Base-by-base conservation (phyloP, 306 rosid genomes). In the Sindora glabra region DNA sequence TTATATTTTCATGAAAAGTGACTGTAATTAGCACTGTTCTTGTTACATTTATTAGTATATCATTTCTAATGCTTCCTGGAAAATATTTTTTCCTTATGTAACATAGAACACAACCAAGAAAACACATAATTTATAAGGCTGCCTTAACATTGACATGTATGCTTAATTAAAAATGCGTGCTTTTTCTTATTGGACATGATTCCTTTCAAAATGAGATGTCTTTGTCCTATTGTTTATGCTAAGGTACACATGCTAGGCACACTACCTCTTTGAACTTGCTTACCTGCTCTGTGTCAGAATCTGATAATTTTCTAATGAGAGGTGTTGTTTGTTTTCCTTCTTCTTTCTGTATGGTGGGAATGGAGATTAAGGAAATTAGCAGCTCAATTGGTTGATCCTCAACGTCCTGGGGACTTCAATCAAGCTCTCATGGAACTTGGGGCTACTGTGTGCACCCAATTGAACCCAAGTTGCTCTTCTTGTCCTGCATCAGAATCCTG, bases 341-440 rank as follows among this genome's bases (percentile, higher is more conserved):
- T 19, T 38, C 21, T 18, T 77, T 36, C 25, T 1, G 46, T 65
- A 29, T 24, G 34, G 9, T 65, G 60, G 71, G 48, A 50, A 59
- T 65, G 79, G 79, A 57, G 66, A 72, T 61, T 73, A 78, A 90
- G 96, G 96, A 72, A 85, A 68, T 69, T 76, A 73, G 95, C 97
- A 36, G 87, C 89, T 69, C 91, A 83, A 67, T 66, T 87, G 67
- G 96, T 91, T 56, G 97, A 91, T 68, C 83, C 83, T 40, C 41
- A 72, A 23, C 81, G 91, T 27, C 96, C 97, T 0, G 97, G 97
- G 30, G 89, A 91, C 76, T 85, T 91, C 77, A 91, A 91, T 74
- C 97, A 91, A 72, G 85, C 89, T 54, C 91, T 91, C 62, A 91
- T 91, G 97, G 97, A 91, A 59, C 97, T 91, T 61, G 97, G 97